A percentile compares a stretch with the other conserved stretches of the same genome.
Conservation (phyloP, 2,329 filamentous ascomycete species). For the Colletotrichum navitas region DNA sequence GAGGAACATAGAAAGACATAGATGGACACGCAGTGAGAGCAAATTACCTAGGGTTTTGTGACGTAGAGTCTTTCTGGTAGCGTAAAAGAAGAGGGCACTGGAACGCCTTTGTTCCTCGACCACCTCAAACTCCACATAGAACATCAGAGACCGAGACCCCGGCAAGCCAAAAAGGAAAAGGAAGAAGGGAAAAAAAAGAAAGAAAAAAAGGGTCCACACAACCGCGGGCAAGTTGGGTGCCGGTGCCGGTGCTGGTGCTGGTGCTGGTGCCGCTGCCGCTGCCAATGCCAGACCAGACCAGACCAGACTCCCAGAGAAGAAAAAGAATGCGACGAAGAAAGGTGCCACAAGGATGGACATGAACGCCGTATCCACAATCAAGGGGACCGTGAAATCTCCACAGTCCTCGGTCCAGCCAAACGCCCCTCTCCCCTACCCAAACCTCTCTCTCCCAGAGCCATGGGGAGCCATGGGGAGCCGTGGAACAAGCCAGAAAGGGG, state of each 20-base stretch:
- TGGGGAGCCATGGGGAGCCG: slow-evolving; percentile 11
- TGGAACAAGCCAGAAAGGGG: slow-evolving; percentile 9
- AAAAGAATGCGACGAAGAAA: neutral
- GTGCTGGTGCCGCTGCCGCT: neutral
- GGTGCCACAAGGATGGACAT: neutral
- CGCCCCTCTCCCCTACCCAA: slow-evolving; percentile 29
- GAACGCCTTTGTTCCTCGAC: slow-evolving; percentile 32
- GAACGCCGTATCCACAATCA: slow-evolving; percentile 3
- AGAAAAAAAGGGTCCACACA: neutral
- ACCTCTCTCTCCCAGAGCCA: slow-evolving; percentile 28
- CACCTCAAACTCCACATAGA: slow-evolving; percentile 19
- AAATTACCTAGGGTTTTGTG: too few species aligned
- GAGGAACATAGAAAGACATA: too few species aligned
- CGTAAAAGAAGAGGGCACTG: slow-evolving; percentile 15
- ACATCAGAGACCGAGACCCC: neutral
- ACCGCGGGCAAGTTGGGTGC: neutral
- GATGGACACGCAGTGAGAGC: neutral
- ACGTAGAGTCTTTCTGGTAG: neutral
- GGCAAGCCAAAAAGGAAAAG: neutral
- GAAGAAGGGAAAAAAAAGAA: neutral
- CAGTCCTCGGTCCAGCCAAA: slow-evolving; percentile 40
- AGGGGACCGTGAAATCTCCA: slow-evolving; percentile 23
- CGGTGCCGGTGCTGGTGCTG: neutral
- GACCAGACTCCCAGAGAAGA: slow-evolving; percentile 13
- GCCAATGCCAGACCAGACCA: neutral